These are phyloP conservation scores for Micractinium sp. DNA, from an alignment of 139 green algal genomes.

Conservation along the genomic window DNA sequence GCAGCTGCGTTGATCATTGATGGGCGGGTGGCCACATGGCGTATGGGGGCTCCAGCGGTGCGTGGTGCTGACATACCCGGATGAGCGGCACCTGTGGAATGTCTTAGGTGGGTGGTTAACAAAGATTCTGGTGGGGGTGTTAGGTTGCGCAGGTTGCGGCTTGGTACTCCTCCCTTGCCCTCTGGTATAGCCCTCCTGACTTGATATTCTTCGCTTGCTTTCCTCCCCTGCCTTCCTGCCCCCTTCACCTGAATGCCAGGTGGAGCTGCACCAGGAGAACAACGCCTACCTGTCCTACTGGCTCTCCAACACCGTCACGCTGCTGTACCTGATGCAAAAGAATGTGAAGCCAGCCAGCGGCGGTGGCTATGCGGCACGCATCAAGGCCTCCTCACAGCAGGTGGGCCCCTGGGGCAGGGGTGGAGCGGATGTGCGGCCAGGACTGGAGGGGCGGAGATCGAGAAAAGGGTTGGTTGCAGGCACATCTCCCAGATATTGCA, in stretches of 20 bases:
- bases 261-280: conserved; percentile 90
- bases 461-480: too few relatives aligned
- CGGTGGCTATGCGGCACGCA: conserved; percentile 49
- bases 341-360: conserved; percentile 89
- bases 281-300: conserved; percentile 94
- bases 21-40: background rate
- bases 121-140: background rate
- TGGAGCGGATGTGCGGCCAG: background rate
- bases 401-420: conserved; percentile 9
- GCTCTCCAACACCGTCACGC: conserved; percentile 95
- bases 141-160: background rate
- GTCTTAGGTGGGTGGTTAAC: too few relatives aligned
- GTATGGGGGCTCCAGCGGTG: too few relatives aligned
- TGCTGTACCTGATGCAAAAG: conserved; percentile 95
- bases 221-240: background rate
- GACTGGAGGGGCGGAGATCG: background rate
- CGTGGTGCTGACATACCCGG: too few relatives aligned
- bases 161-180: background rate
- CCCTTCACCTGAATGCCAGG: conserved; percentile 31
- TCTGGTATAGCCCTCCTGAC: background rate
- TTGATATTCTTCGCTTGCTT: background rate
- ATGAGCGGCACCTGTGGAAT: too few relatives aligned
- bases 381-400: conserved; percentile 36
- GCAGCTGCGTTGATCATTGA: background rate
- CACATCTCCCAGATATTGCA: too few relatives aligned